These are phyloP conservation scores for Helichrysum umbraculigerum DNA, from an alignment of 129 eudicot species.

Conservation along the genomic window DNA sequence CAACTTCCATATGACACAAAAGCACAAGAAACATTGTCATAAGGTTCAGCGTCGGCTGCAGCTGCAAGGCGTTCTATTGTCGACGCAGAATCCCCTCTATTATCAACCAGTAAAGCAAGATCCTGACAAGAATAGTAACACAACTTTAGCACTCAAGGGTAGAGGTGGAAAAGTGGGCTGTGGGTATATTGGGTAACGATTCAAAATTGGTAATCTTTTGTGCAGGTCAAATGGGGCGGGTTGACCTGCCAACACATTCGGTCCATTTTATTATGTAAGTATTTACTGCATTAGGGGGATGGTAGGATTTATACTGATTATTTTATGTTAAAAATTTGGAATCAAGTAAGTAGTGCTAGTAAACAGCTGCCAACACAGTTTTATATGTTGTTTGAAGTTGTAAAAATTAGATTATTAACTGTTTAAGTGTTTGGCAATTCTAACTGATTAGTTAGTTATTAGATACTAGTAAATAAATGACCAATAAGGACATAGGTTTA, in stretches of 20 bases:
- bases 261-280: too few relatives aligned
- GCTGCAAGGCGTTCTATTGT: slow-evolving; percentile 80
- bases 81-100: slow-evolving; percentile 63
- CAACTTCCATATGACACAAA: slow-evolving; percentile 94
- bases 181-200: not conserved
- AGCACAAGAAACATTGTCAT: slow-evolving; percentile 85
- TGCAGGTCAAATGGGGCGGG: not conserved
- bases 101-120: slow-evolving; percentile 80
- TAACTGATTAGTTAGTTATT: not conserved
- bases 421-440: not conserved
- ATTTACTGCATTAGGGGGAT: too few relatives aligned
- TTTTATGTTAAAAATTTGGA: not conserved
- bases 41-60: slow-evolving; percentile 93
- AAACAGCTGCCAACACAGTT: not conserved
- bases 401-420: not conserved
- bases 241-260: not conserved
- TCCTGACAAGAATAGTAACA: slow-evolving; percentile 41
- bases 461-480: not conserved
- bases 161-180: not conserved
- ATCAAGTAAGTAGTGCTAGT: not conserved
- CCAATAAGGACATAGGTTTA: not conserved
- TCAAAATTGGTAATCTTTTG: not conserved
- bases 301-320: too few relatives aligned
- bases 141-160: slow-evolving; percentile 23
- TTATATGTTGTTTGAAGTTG: not conserved